These are phyloP conservation scores for Suhomyces ambrosiae DNA, from an alignment of 1,139 yeast genomes.

Conservation along the genomic window DNA sequence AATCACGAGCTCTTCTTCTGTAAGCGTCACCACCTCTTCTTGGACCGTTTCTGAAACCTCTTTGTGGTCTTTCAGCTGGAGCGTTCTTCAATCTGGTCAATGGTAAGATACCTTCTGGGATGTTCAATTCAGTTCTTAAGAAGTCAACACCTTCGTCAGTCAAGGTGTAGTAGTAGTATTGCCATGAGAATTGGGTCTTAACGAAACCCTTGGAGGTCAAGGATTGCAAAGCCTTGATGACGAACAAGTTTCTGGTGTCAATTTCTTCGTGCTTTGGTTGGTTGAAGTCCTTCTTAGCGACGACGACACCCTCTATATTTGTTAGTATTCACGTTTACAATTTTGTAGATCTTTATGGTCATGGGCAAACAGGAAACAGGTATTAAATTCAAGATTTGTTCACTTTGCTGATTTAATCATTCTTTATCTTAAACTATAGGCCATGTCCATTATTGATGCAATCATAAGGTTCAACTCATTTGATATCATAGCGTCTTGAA, in stretches of 20 bases:
- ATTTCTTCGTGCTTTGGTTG: constrained; percentile 98
- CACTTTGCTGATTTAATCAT: not conserved
- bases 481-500: too few species aligned
- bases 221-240: constrained; percentile 99
- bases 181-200: constrained; percentile 99
- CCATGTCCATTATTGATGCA: too few species aligned
- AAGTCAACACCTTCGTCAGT: constrained; percentile 99
- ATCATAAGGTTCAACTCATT: too few species aligned
- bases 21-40: constrained; percentile 41
- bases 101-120: constrained; percentile 98
- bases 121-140: constrained; percentile 97
- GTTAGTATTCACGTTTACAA: constrained; percentile 33
- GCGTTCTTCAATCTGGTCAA: constrained; percentile 96
- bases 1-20: constrained; percentile 55
- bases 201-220: constrained; percentile 98
- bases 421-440: too few species aligned
- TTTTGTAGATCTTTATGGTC: too few species aligned
- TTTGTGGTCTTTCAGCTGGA: constrained; percentile 79
- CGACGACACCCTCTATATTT: constrained; percentile 92
- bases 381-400: too few species aligned
- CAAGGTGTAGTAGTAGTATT: constrained; percentile 99
- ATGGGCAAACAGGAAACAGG: not conserved
- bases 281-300: constrained; percentile 98
- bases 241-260: constrained; percentile 96
- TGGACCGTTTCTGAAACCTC: constrained; percentile 44